A percentile compares a stretch with the other conserved stretches of the same genome.
phyloP scores from a whole-genome alignment of 305 asterid genomes.

The Nicotiana rustica region DNA sequence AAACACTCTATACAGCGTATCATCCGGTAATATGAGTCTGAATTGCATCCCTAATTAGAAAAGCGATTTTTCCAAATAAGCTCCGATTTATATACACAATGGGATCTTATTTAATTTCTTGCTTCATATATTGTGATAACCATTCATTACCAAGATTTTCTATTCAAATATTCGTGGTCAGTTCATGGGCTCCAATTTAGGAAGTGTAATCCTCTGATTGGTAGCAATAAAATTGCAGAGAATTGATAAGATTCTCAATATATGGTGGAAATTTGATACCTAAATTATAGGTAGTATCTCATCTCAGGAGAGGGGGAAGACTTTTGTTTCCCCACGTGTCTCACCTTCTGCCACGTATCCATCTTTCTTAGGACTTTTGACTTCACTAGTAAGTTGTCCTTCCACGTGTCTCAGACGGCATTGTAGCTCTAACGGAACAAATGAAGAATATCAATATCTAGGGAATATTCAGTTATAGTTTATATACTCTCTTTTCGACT shows the following conservation, averaged over 20 bases:
- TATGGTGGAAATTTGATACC: slow-evolving; percentile 13
- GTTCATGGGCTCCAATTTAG: neutral
- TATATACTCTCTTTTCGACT: too few relatives aligned
- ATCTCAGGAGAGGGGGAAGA: neutral
- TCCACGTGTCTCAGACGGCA: neutral
- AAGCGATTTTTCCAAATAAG: neutral
- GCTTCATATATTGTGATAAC: neutral
- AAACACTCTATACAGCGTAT: neutral
- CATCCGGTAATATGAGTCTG: neutral
- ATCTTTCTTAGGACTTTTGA: neutral
- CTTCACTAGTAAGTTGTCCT: neutral
- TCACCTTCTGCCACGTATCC: slow-evolving; percentile 16
- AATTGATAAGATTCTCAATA: slow-evolving; percentile 20
- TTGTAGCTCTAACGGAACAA: too few relatives aligned
- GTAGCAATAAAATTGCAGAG: neutral
- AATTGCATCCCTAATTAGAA: neutral
- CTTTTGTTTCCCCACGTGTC: neutral
- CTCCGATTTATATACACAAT: neutral
- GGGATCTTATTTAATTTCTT: neutral
- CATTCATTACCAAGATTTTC: neutral
- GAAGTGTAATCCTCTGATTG: slow-evolving; percentile 11
- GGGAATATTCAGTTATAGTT: too few relatives aligned
- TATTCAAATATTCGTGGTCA: neutral
- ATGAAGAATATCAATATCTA: too few relatives aligned
- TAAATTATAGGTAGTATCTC: neutral